These are phyloP conservation scores for Clonostachys byssicola DNA, from an alignment of 2,329 filamentous ascomycete genomes.

Conservation along the genomic window DNA sequence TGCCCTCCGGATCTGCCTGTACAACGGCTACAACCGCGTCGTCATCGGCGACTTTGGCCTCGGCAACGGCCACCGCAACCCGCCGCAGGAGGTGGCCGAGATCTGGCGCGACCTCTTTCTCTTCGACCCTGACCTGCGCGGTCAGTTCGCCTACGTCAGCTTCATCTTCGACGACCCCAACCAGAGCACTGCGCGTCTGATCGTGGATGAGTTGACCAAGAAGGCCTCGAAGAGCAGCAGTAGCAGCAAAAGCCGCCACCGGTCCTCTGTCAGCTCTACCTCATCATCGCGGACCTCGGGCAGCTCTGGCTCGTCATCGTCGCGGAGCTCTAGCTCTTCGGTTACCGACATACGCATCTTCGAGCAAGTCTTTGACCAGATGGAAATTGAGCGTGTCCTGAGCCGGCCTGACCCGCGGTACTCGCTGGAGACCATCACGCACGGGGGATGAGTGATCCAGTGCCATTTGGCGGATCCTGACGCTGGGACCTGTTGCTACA, in stretches of 20 bases:
- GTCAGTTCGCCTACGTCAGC: slow-evolving; percentile 56
- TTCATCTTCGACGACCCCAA: slow-evolving; percentile 60
- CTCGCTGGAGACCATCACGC: slow-evolving; percentile 43
- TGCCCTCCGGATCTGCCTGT: slow-evolving; percentile 65
- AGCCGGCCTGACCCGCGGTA: slow-evolving; percentile 50
- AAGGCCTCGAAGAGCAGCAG: slow-evolving; percentile 34
- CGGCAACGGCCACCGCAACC: slow-evolving; percentile 60
- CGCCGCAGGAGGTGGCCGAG: slow-evolving; percentile 59
- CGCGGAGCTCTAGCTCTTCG: slow-evolving; percentile 17
- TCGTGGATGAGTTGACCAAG: slow-evolving; percentile 51
- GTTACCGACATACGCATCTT: slow-evolving; percentile 49
- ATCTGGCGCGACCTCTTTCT: slow-evolving; percentile 63
- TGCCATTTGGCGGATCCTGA: too few relatives aligned
- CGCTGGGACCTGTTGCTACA: too few relatives aligned
- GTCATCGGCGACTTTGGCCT: slow-evolving; percentile 63
- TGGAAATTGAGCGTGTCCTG: slow-evolving; percentile 44
- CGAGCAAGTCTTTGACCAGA: slow-evolving; percentile 41
- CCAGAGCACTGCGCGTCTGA: slow-evolving; percentile 48
- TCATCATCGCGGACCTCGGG: slow-evolving; percentile 20
- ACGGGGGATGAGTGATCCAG: too few relatives aligned
- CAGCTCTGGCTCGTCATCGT: slow-evolving; percentile 14
- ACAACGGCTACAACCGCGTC: slow-evolving; percentile 50
- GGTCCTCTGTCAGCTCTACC: slow-evolving; percentile 5
- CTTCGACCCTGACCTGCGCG: slow-evolving; percentile 57
- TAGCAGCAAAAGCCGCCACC: slow-evolving; percentile 11